Conservation (phyloP, 2,329 filamentous ascomycete species). For the Alternaria panax region DNA sequence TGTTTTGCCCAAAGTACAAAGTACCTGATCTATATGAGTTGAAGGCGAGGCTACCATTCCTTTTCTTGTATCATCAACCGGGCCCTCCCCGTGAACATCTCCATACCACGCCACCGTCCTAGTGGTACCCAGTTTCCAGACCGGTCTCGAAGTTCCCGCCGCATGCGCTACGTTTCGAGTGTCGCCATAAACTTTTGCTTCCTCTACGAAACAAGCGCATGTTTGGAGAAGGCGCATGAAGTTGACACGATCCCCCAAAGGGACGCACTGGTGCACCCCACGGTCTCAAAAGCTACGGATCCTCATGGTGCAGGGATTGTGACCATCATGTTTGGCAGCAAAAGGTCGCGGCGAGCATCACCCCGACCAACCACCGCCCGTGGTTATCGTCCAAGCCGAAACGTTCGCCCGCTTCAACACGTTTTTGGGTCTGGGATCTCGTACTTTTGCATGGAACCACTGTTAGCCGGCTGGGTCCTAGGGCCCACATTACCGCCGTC, state of each 20-base stretch:
- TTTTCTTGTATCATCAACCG: neutral
- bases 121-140: neutral
- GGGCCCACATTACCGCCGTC: neutral
- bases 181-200: slow-evolving; percentile 15
- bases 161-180: slow-evolving; percentile 17
- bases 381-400: slow-evolving; percentile 7
- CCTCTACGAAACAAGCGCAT: slow-evolving; percentile 9
- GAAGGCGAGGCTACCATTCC: neutral
- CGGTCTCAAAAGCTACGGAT: slow-evolving; percentile 3
- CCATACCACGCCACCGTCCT: slow-evolving; percentile 2
- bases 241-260: slow-evolving; percentile 4
- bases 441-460: slow-evolving; percentile 6
- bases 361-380: slow-evolving; percentile 5
- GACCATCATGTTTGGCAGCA: slow-evolving; percentile 9
- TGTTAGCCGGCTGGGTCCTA: slow-evolving; percentile 1
- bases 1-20: neutral
- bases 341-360: neutral
- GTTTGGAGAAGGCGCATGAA: slow-evolving; percentile 14
- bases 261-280: neutral
- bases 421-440: slow-evolving; percentile 5
- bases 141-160: slow-evolving; percentile 6
- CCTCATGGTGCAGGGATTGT: slow-evolving; percentile 2
- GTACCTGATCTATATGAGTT: neutral
- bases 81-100: neutral
- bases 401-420: slow-evolving; percentile 6